These are phyloP conservation scores for Plasmodium berghei DNA, from an alignment of 169 alveolate species.

Conservation along the genomic window DNA sequence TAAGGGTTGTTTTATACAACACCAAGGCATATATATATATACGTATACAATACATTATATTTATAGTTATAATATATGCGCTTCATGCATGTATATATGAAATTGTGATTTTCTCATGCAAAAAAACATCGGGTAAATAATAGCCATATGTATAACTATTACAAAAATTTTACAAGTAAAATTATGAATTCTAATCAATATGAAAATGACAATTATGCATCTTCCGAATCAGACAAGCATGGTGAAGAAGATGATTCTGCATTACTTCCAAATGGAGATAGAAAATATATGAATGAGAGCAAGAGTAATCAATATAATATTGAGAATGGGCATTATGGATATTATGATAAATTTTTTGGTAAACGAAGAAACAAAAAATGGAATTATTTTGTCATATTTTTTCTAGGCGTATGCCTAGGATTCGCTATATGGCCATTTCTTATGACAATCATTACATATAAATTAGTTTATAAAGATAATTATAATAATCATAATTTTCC, in stretches of 20 bases:
- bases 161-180: slow-evolving; percentile 15
- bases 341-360: slow-evolving; percentile 44
- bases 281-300: slow-evolving; percentile 3
- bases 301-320: slow-evolving; percentile 21
- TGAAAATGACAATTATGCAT: slow-evolving; percentile 57
- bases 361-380: slow-evolving; percentile 73
- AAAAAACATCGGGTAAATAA: not conserved
- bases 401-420: slow-evolving; percentile 76
- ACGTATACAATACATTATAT: not conserved
- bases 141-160: slow-evolving; percentile 29
- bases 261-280: slow-evolving; percentile 27
- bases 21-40: not conserved
- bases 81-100: too few relatives aligned
- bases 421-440: slow-evolving; percentile 78
- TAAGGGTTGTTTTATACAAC: too few relatives aligned
- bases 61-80: too few relatives aligned
- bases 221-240: slow-evolving; percentile 58
- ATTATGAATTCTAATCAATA: slow-evolving; percentile 55
- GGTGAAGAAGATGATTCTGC: slow-evolving; percentile 51
- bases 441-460: slow-evolving; percentile 74
- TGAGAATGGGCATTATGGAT: slow-evolving; percentile 15
- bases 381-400: slow-evolving; percentile 72
- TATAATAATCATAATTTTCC: slow-evolving; percentile 47
- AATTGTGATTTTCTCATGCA: not conserved
- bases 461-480: slow-evolving; percentile 65